Conservation (phyloP, 306 rosid genomes). For the Argentina anserina region DNA sequence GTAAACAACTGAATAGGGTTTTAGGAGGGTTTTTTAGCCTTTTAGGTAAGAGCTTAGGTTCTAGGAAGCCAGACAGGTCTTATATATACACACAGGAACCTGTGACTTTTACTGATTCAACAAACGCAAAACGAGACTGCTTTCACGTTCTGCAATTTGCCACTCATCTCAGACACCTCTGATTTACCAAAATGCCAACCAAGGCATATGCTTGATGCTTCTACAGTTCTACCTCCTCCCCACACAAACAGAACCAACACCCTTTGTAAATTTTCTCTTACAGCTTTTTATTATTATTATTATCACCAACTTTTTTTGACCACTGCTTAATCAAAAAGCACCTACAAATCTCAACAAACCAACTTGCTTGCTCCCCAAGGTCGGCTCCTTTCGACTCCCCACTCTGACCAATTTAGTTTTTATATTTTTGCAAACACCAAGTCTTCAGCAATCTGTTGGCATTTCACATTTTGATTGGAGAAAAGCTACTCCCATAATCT, state of each 20-base stretch:
- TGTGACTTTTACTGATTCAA: not conserved
- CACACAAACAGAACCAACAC: not conserved
- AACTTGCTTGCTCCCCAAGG: slow-evolving; percentile 19
- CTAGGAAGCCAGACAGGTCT: not conserved
- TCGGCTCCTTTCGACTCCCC: not conserved
- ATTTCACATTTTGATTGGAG: not conserved
- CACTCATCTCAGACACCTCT: not conserved
- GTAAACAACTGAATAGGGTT: not conserved
- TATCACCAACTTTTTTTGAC: not conserved
- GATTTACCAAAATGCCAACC: not conserved
- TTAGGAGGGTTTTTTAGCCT: not conserved
- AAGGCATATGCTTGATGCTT: not conserved
- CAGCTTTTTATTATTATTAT: not conserved
- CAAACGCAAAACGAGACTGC: not conserved
- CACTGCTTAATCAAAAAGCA: not conserved
- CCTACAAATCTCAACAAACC: not conserved
- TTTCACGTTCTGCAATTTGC: not conserved
- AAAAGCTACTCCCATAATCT: not conserved
- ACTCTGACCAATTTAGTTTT: not conserved
- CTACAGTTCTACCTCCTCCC: not conserved
- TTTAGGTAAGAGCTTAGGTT: not conserved
- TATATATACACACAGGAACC: not conserved
- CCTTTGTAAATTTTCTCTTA: not conserved
- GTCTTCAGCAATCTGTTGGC: not conserved
- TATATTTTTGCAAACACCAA: not conserved